phyloP scores from a whole-genome alignment of 2,329 filamentous ascomycete genomes.

The Trichoderma guizhouense region DNA sequence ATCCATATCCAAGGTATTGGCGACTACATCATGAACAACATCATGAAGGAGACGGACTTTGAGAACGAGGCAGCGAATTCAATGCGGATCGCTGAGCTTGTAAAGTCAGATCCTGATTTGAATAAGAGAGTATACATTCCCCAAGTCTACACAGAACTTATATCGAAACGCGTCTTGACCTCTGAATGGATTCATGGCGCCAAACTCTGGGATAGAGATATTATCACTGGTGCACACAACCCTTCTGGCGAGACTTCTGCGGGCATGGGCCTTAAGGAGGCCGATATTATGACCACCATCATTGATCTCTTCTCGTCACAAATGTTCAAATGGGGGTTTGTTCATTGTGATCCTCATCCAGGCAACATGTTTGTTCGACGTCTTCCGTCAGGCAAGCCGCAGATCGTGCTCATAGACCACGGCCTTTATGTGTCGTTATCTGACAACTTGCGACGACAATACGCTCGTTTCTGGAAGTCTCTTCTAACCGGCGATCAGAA shows the following conservation, averaged over 20 bases:
- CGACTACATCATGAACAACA: slow-evolving; percentile 8
- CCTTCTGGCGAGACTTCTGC: neutral
- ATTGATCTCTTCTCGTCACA: slow-evolving; percentile 16
- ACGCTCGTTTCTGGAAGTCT: slow-evolving; percentile 12
- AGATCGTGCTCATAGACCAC: slow-evolving; percentile 16
- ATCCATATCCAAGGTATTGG: slow-evolving; percentile 8
- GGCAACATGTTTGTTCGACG: slow-evolving; percentile 17
- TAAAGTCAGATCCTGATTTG: neutral
- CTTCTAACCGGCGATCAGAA: slow-evolving; percentile 7
- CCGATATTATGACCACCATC: slow-evolving; percentile 8
- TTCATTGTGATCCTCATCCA: slow-evolving; percentile 15
- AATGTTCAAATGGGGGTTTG: slow-evolving; percentile 19
- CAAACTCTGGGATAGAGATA: slow-evolving; percentile 16
- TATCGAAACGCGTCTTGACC: neutral
- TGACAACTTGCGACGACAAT: neutral
- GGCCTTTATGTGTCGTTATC: slow-evolving; percentile 8
- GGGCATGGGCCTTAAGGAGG: slow-evolving; percentile 3
- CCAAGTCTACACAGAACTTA: slow-evolving; percentile 1
- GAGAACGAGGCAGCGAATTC: slow-evolving; percentile 12
- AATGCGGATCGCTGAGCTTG: neutral
- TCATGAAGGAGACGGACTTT: slow-evolving; percentile 18
- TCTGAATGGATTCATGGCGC: slow-evolving; percentile 16
- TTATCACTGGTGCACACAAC: slow-evolving; percentile 1
- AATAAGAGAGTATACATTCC: slow-evolving; percentile 11
- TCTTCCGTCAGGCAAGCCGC: neutral